Conservation (phyloP, 2,329 filamentous ascomycete genomes). For the Phoma sp. region DNA sequence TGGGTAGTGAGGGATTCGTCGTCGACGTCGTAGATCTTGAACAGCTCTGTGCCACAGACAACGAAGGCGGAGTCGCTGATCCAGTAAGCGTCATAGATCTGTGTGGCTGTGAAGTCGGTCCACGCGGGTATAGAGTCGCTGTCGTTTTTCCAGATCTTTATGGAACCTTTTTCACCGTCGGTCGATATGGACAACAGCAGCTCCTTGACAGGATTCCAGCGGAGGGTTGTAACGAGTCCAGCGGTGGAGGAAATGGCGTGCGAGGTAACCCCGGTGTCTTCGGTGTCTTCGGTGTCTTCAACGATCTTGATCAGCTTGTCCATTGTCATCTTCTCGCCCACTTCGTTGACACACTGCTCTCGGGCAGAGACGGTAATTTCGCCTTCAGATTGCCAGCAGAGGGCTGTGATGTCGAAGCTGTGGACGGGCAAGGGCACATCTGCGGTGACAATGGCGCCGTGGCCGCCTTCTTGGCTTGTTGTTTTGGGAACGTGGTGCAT, state of each 20-base stretch:
- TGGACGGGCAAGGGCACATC: slow-evolving; percentile 38
- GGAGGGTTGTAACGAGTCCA: slow-evolving; percentile 46
- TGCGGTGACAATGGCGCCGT: slow-evolving; percentile 22
- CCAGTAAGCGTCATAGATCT: slow-evolving; percentile 54
- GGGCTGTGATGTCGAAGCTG: slow-evolving; percentile 44
- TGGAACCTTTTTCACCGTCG: slow-evolving; percentile 48
- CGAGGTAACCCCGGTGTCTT: slow-evolving; percentile 17
- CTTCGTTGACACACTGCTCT: slow-evolving; percentile 45
- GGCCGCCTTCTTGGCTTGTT: slow-evolving; percentile 3
- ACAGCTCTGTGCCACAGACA: slow-evolving; percentile 51
- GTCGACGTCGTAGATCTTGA: slow-evolving; percentile 48
- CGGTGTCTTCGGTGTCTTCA: slow-evolving; percentile 14
- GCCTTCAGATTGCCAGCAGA: slow-evolving; percentile 45
- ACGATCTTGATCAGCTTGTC: slow-evolving; percentile 46
- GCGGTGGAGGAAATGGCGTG: slow-evolving; percentile 46
- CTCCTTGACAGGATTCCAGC: slow-evolving; percentile 45
- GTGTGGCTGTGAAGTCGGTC: slow-evolving; percentile 50
- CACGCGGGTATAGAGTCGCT: slow-evolving; percentile 49
- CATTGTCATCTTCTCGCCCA: slow-evolving; percentile 47
- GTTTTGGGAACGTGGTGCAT: slow-evolving; percentile 39
- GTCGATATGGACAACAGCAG: slow-evolving; percentile 47
- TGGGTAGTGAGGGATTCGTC: slow-evolving; percentile 34
- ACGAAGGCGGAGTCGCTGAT: slow-evolving; percentile 52
- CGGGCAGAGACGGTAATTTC: slow-evolving; percentile 45
- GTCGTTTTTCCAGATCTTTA: slow-evolving; percentile 48